Evolutionary conservation across 1,284 basidiomycete species (phyloP), one percentile per base, ranked within the genome.

Genomic region (Ceratobasidium sp.): DNA sequence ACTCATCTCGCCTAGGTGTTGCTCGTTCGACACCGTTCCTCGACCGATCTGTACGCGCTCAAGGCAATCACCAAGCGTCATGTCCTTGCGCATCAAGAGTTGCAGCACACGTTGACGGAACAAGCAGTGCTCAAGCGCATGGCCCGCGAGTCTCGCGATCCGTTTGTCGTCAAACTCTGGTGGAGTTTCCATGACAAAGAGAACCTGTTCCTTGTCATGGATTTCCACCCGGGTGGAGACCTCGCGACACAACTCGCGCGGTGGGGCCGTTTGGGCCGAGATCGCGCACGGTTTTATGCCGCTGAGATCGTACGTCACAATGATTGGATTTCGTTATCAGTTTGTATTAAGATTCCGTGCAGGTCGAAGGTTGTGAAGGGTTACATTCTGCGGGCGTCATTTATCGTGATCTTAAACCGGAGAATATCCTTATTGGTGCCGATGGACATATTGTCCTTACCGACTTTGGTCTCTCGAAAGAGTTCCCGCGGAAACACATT

Each of bases 61-160:
- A 98, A 98, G 83, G 95, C 95, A 4, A 97, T 98, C 81, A 96
- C 94, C 72, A 98, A 98, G 82, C 88, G 94, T 69, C 94, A 97
- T 80, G 96, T 98, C 34, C 85, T 98, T 57, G 94, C 94, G 1
- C 94, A 98, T 79, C 94, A 96, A 80, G 97, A 98, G 81, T 83
- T 98, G 67, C 91, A 93, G 78, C 97, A 98, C 82, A 98, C 96
- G 1, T 84, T 97, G 72, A 96, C 96, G 1, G 97, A 98, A 81
- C 94, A 97, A 80, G 90, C 92, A 12, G 95, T 98, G 23, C 82
- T 98, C 77, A 94, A 93, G 81, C 86, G 93, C 62, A 96, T 98
- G 90, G 89, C 92, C 1, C 88, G 88, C 8, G 87, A 92, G 77
- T 82, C 86, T 74, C 86, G 86, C 76, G 95, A 97, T 79, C 94